Evolutionary conservation across 2,329 filamentous ascomycete genomes (phyloP).

Genomic region (Zymoseptoria brevis): DNA sequence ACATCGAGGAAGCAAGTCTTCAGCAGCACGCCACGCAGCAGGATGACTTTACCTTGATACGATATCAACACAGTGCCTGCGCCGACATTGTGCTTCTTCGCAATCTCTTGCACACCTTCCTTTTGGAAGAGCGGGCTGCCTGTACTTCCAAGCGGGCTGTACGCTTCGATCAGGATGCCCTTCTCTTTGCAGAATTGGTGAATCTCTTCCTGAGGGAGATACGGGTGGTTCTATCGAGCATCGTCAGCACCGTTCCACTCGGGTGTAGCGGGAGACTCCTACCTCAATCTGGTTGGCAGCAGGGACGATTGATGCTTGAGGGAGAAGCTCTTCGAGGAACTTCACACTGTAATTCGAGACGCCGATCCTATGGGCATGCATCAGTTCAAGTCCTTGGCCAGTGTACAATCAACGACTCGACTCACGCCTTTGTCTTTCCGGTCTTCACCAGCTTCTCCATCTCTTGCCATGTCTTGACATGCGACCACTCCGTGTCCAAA

Average conservation of each 20-base stretch:
- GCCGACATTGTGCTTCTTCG: slow-evolving; percentile 43
- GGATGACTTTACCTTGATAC: slow-evolving; percentile 57
- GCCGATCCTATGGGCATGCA: slow-evolving; percentile 30
- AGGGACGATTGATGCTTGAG: slow-evolving; percentile 18
- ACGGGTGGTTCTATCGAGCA: slow-evolving; percentile 56
- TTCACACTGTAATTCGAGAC: slow-evolving; percentile 44
- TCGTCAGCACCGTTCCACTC: slow-evolving; percentile 44
- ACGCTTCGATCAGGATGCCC: slow-evolving; percentile 65
- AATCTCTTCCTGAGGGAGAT: slow-evolving; percentile 63
- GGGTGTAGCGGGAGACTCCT: not conserved
- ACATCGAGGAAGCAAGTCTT: not conserved
- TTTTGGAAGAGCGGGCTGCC: slow-evolving; percentile 43
- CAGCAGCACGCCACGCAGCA: not conserved
- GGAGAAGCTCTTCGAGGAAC: slow-evolving; percentile 43
- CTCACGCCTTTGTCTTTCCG: slow-evolving; percentile 38
- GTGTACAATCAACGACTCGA: not conserved
- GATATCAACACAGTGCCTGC: slow-evolving; percentile 56
- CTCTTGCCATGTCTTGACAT: slow-evolving; percentile 68
- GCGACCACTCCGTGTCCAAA: slow-evolving; percentile 59
- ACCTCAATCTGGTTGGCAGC: slow-evolving; percentile 22
- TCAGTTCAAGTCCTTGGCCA: not conserved
- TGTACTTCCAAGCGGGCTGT: slow-evolving; percentile 47
- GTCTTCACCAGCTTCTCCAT: slow-evolving; percentile 56
- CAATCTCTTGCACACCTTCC: slow-evolving; percentile 40
- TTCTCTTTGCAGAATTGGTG: slow-evolving; percentile 60